Conservation (phyloP, 371 early-diverging fungal genomes). For the Capillidium heterosporum region DNA sequence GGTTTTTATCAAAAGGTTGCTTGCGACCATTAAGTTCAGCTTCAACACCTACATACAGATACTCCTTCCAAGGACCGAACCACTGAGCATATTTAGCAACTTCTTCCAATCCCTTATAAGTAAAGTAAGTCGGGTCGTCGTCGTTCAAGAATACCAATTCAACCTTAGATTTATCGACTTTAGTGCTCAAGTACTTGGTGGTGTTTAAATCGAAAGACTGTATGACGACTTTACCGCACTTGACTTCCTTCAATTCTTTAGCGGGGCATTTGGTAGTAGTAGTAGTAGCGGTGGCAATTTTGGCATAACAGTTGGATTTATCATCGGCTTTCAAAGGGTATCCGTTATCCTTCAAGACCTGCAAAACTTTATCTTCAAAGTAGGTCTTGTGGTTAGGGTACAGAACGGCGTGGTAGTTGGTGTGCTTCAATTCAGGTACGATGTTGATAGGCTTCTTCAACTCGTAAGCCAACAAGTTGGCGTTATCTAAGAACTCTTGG, state of each 20-base stretch:
- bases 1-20: conserved; percentile 10
- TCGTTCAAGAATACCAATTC: conserved; percentile 8
- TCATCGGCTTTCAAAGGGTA: conserved; percentile 8
- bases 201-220: conserved; percentile 21
- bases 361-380: conserved; percentile 20
- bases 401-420: neutral
- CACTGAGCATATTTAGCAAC: conserved; percentile 12
- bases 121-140: conserved; percentile 10
- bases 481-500: conserved; percentile 16
- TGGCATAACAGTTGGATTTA: neutral
- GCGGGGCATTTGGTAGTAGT: neutral
- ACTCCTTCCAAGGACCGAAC: conserved; percentile 17
- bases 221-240: conserved; percentile 12
- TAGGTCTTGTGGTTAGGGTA: conserved; percentile 5
- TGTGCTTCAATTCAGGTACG: conserved; percentile 20
- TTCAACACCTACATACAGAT: conserved; percentile 14
- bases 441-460: conserved; percentile 17
- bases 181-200: conserved; percentile 12
- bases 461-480: conserved; percentile 10
- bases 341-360: conserved; percentile 14
- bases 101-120: conserved; percentile 16
- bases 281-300: neutral
- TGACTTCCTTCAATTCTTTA: neutral
- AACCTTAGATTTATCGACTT: conserved; percentile 9
- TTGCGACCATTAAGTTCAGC: conserved; percentile 8